Conservation (phyloP, 139 green algal genomes). For the Auxenochlorella protothecoides region DNA sequence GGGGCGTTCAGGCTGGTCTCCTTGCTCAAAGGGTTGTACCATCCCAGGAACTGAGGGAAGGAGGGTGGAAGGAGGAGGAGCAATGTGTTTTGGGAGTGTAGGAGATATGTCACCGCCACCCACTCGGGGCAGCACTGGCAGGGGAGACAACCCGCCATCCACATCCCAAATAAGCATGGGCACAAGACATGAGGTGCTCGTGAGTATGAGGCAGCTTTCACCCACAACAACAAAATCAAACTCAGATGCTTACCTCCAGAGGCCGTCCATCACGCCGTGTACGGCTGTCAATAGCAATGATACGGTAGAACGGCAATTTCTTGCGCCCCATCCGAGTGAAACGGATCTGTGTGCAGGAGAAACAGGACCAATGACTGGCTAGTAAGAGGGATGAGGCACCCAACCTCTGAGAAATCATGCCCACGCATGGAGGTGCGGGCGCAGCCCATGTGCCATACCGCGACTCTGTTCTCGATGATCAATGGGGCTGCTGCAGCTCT, state of each 20-base stretch:
- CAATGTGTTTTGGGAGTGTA: neutral
- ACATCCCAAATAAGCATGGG: neutral
- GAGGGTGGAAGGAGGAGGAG: neutral
- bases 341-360: conserved; percentile 46
- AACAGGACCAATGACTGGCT: neutral
- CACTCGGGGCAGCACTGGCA: neutral
- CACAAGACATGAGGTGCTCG: neutral
- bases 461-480: too few species aligned
- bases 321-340: conserved; percentile 84
- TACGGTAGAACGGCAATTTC: conserved; percentile 77
- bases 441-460: too few species aligned
- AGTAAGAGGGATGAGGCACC: too few species aligned
- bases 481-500: too few species aligned
- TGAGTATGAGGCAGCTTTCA: neutral
- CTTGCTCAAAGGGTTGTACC: conserved; percentile 75
- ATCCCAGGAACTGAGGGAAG: conserved; percentile 62
- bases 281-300: conserved; percentile 83
- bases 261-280: conserved; percentile 68
- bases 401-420: too few species aligned
- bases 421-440: too few species aligned
- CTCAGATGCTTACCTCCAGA: conserved; percentile 43
- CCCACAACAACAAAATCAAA: neutral
- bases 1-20: conserved; percentile 87
- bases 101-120: neutral
- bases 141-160: neutral